Percentiles rank a stretch among this genome's conserved stretches.
These are phyloP conservation scores for Panicum miliaceum DNA, from an alignment of 176 grass and related monocot genomes.

Conservation along the genomic window DNA sequence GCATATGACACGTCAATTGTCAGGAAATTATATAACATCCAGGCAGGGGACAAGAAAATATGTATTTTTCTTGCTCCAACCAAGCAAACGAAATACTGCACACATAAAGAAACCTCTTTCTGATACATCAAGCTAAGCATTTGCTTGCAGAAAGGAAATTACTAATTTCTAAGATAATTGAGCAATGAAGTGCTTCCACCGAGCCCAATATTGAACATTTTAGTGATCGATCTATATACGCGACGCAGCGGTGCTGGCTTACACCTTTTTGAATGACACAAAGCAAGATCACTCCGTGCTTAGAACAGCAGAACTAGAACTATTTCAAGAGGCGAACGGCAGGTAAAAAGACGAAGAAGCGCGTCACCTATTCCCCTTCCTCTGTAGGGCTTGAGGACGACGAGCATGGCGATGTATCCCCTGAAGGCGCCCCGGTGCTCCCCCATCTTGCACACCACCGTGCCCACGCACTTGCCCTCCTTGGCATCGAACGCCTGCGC, in stretches of 20 bases:
- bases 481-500: conserved; percentile 51
- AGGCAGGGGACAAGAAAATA: neutral
- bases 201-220: neutral
- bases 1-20: no score
- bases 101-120: conserved; percentile 1
- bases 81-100: conserved; percentile 27
- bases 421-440: conserved; percentile 75
- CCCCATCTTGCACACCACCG: conserved; percentile 96
- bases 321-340: neutral
- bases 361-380: conserved; percentile 82
- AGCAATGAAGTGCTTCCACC: neutral
- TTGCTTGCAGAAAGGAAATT: no score
- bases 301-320: neutral
- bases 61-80: neutral
- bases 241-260: neutral
- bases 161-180: neutral
- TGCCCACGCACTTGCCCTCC: conserved; percentile 84
- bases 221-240: neutral
- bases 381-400: conserved; percentile 89
- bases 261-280: neutral
- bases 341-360: neutral
- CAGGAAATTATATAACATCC: no score
- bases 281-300: neutral
- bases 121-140: neutral
- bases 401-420: conserved; percentile 96